Evolutionary conservation across 495 filamentous ascomycete species (phyloP).

Genomic region (Chaetomium fimeti): DNA sequence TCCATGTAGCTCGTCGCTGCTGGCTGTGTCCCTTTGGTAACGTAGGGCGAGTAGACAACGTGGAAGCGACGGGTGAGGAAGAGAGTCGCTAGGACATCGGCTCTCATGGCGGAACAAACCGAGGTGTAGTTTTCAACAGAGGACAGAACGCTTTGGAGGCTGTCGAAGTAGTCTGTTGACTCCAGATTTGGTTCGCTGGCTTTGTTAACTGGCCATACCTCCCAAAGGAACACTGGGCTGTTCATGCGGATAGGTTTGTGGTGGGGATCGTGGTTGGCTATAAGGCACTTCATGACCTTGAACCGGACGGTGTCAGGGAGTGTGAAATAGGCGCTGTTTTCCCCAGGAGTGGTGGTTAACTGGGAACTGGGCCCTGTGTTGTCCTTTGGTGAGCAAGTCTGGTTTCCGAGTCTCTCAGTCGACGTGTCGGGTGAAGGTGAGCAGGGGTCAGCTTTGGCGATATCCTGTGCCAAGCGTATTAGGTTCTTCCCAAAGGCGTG

Average conservation of each 20-base stretch:
- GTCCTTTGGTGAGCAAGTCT: background rate
- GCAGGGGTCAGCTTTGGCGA: background rate
- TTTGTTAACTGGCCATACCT: slow-evolving; percentile 26
- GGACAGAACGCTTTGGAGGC: slow-evolving; percentile 21
- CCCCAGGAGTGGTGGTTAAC: background rate
- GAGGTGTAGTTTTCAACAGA: slow-evolving; percentile 22
- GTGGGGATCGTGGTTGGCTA: slow-evolving; percentile 15
- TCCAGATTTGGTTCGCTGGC: slow-evolving; percentile 8
- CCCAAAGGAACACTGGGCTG: slow-evolving; percentile 19
- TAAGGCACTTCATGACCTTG: slow-evolving; percentile 24
- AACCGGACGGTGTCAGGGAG: slow-evolving; percentile 28
- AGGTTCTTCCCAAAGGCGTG: slow-evolving; percentile 22
- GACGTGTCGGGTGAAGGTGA: background rate
- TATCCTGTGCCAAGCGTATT: slow-evolving; percentile 11
- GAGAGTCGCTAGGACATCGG: slow-evolving; percentile 29
- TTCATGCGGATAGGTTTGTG: slow-evolving; percentile 33
- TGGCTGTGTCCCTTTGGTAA: slow-evolving; percentile 15
- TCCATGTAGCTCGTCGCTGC: slow-evolving; percentile 27
- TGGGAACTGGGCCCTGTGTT: background rate
- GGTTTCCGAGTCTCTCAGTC: background rate
- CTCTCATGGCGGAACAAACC: slow-evolving; percentile 29
- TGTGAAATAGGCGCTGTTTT: slow-evolving; percentile 19
- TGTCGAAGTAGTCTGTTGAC: slow-evolving; percentile 32
- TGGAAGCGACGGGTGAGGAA: slow-evolving; percentile 36
- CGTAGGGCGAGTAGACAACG: slow-evolving; percentile 31